phyloP scores from a whole-genome alignment of 208 protist species.

The Wallacemonas sp. region DNA sequence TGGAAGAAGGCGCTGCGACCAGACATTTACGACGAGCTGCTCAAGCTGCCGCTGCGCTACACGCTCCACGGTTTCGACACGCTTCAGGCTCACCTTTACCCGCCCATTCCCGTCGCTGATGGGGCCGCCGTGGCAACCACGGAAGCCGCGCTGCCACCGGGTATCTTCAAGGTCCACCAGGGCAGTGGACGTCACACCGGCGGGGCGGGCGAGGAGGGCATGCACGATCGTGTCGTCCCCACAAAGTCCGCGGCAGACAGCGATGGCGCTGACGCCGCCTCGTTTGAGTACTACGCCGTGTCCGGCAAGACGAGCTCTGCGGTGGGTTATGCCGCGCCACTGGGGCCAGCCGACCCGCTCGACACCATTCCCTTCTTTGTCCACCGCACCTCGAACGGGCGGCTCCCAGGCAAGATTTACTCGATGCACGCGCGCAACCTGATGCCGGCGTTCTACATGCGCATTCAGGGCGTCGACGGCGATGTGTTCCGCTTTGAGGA shows the following conservation, averaged over 20 bases:
- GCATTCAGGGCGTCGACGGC: constrained; percentile 66
- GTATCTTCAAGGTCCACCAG: not conserved
- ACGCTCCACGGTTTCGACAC: constrained; percentile 71
- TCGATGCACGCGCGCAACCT: constrained; percentile 73
- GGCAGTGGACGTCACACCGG: too few species aligned
- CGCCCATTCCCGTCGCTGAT: not conserved
- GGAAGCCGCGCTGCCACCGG: not conserved
- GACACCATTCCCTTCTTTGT: constrained; percentile 87
- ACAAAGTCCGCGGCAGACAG: not conserved
- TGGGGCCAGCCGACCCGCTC: constrained; percentile 74
- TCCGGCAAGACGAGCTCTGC: constrained; percentile 40
- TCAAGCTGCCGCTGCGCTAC: constrained; percentile 85
- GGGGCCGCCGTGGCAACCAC: not conserved
- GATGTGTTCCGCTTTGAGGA: constrained; percentile 86
- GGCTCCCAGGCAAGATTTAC: constrained; percentile 68
- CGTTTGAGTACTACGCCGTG: constrained; percentile 39
- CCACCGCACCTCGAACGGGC: constrained; percentile 76
- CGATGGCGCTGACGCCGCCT: not conserved
- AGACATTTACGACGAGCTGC: constrained; percentile 86
- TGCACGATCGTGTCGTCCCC: too few species aligned
- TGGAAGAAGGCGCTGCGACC: constrained; percentile 64
- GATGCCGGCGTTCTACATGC: constrained; percentile 75
- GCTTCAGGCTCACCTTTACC: constrained; percentile 46
- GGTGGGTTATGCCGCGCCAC: constrained; percentile 75
- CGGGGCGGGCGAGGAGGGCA: too few species aligned